phyloP scores from a whole-genome alignment of 257 asterid genomes.

The Leonotis leonurus region DNA sequence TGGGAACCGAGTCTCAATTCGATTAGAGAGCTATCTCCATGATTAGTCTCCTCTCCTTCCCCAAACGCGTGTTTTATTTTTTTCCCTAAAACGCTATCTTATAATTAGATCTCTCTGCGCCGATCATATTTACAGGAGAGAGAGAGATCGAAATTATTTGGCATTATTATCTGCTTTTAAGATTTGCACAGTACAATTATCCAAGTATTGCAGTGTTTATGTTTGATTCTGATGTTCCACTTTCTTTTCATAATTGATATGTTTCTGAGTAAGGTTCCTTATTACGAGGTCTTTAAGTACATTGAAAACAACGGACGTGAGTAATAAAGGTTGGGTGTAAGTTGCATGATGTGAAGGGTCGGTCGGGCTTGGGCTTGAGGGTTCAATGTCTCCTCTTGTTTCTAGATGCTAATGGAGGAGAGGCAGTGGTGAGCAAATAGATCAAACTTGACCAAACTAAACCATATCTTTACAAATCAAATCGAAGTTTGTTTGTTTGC shows the following conservation, averaged over 20 bases:
- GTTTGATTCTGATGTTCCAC: not conserved
- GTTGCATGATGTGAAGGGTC: no score
- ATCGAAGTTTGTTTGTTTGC: no score
- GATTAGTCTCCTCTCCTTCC: slow-evolving; percentile 13
- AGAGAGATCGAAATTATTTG: slow-evolving; percentile 5
- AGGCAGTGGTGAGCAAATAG: no score
- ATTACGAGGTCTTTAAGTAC: no score
- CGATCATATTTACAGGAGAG: not conserved
- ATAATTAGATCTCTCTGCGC: slow-evolving; percentile 10
- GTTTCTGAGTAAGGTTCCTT: no score
- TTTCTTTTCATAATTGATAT: not conserved
- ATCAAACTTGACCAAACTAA: no score
- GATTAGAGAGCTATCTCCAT: slow-evolving; percentile 58
- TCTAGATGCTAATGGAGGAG: no score
- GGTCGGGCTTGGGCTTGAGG: no score
- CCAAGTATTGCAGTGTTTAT: not conserved
- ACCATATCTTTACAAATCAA: no score
- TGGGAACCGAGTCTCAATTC: slow-evolving; percentile 64
- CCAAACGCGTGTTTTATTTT: not conserved
- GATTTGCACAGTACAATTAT: not conserved
- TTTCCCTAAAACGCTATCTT: not conserved
- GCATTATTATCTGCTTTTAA: not conserved
- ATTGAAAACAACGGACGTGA: no score
- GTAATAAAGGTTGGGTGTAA: no score
- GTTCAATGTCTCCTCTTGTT: no score